A percentile compares a stretch with the other conserved stretches of the same genome.
These are phyloP conservation scores for Moesziomyces aphidis DNA, from an alignment of 1,284 basidiomycete species.

Conservation along the genomic window DNA sequence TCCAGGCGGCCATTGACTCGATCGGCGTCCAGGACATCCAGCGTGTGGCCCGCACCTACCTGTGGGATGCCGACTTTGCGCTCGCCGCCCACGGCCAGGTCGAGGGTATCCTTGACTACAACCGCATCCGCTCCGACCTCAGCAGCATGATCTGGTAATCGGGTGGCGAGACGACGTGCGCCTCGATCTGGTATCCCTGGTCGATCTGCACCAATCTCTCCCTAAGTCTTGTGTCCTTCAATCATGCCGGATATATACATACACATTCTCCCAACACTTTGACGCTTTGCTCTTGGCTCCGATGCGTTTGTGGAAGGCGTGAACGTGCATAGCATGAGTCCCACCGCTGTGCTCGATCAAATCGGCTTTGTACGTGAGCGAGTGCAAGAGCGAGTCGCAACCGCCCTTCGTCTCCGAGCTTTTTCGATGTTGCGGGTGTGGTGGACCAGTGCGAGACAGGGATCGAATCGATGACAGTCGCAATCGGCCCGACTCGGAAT, in stretches of 20 bases:
- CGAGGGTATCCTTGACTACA: constrained; percentile 79
- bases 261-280: background rate
- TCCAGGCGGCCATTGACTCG: constrained; percentile 90
- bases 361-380: no score
- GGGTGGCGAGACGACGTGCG: background rate
- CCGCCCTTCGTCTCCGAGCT: no score
- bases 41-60: constrained; percentile 92
- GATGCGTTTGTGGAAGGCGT: background rate
- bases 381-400: no score
- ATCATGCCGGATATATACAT: background rate
- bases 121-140: constrained; percentile 68
- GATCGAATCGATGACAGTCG: no score
- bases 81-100: constrained; percentile 48
- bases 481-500: no score
- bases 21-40: constrained; percentile 91
- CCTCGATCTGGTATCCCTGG: background rate
- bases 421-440: no score
- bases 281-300: background rate
- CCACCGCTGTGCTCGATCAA: no score
- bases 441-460: no score
- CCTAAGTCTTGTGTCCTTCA: background rate
- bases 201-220: background rate
- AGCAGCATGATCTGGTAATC: constrained; percentile 66
- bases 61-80: constrained; percentile 87
- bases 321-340: no score